Base-by-base conservation (phyloP, 768 basidiomycete genomes). In the Terana coerulea region DNA sequence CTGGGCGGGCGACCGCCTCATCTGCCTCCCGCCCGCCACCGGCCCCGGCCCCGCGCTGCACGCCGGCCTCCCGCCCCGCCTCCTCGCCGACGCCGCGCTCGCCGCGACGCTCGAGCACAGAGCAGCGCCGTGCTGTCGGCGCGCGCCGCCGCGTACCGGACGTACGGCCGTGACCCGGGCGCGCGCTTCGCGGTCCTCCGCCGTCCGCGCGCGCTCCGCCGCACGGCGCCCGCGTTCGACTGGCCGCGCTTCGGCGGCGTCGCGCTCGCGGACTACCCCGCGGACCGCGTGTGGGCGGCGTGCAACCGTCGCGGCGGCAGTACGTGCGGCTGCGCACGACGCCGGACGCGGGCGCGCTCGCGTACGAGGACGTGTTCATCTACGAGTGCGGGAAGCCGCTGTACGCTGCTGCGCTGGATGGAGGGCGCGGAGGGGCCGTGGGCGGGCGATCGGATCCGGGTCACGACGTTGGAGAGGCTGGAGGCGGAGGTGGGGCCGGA, bases 201-300 rank as follows among this genome's bases (percentile, higher is more conserved):
- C 39, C 39, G 8, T 40, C 39, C 25, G 17, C 39, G 39, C 39
- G 39, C 21, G 39, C 9, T 40, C 39, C 9, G 21, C 21, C 39
- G 21, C 17, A 22, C 3, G 21, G 25, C 21, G 21, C 12, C 12
- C 8, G 21, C 21, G 26, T 43, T 28, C 17, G 25, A 43, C 25
- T 43, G 42, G 42, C 42, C 5, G 5, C 42, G 42, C 6, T 43
- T 43, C 42, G 42, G 42, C 42, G 42, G 42, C 42, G 26, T 43
- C 6, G 9, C 15, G 25, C 15, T 43, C 6, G 3, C 4, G 7
- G 7, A 28, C 12, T 43, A 43, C 42, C 42, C 42, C 25, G 19
- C 17, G 25, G 42, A 5, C 25, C 11, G 10, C 10, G 10, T 28
- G 8, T 43, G 49, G 24, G 49, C 31, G n/a, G n/a, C 42, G 2